Conservation (phyloP, 108 stramenopile genomes). For the Cylindrotheca fusiformis region DNA sequence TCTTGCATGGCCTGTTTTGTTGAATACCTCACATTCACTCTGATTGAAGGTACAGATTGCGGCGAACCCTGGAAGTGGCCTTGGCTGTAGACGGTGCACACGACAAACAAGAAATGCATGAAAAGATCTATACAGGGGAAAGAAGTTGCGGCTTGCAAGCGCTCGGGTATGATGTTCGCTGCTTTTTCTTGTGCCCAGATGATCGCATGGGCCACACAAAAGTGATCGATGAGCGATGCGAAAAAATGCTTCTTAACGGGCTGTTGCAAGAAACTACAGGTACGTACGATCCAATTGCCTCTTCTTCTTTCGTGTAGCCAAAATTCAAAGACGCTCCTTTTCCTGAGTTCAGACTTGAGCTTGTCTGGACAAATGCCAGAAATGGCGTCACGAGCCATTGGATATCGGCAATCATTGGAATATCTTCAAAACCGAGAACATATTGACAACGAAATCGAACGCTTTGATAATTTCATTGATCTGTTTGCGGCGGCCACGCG, state of each 20-base stretch:
- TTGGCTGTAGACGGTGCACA: slow-evolving; percentile 48
- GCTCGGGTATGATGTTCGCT: slow-evolving; percentile 88
- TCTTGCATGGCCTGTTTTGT: not conserved
- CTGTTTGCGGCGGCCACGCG: slow-evolving; percentile 88
- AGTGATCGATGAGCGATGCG: slow-evolving; percentile 88
- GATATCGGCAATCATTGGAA: slow-evolving; percentile 93
- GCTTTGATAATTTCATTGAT: slow-evolving; percentile 69
- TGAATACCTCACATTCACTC: no score
- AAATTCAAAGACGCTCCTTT: not conserved
- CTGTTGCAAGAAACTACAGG: slow-evolving; percentile 75
- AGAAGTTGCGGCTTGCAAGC: slow-evolving; percentile 55
- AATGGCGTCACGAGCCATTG: slow-evolving; percentile 87
- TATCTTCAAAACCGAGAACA: slow-evolving; percentile 61
- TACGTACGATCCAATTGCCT: no score
- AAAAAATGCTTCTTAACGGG: slow-evolving; percentile 86
- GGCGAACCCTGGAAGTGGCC: slow-evolving; percentile 86
- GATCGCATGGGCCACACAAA: slow-evolving; percentile 86
- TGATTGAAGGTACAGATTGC: slow-evolving; percentile 43
- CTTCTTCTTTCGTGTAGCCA: not conserved
- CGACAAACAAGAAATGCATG: slow-evolving; percentile 20
- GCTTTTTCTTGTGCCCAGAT: slow-evolving; percentile 91
- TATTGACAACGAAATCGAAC: slow-evolving; percentile 23
- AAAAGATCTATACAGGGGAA: slow-evolving; percentile 69
- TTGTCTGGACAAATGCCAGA: slow-evolving; percentile 65
- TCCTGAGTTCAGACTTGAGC: slow-evolving; percentile 32